These are phyloP conservation scores for Luffa acutangula DNA, from an alignment of 306 rosid genomes.

Conservation along the genomic window DNA sequence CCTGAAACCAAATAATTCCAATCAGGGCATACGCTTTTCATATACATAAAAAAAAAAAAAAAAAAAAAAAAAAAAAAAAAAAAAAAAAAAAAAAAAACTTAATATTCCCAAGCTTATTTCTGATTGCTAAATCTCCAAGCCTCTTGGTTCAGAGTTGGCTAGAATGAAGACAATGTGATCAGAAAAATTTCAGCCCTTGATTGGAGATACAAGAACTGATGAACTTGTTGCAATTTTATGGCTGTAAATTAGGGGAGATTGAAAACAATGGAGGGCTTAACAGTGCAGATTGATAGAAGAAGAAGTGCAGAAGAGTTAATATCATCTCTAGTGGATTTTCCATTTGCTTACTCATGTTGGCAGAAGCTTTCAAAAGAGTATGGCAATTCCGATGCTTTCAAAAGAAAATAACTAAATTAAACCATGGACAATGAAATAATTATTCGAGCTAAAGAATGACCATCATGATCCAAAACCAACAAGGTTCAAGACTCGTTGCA, in stretches of 20 bases:
- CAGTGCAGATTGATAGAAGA: not conserved
- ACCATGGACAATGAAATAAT: too few relatives aligned
- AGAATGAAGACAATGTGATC: not conserved
- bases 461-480: not conserved
- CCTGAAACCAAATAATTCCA: slow-evolving; percentile 9
- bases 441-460: not conserved
- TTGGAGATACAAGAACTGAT: not conserved
- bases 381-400: too few relatives aligned
- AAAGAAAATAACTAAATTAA: too few relatives aligned
- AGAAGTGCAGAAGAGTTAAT: not conserved
- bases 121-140: not conserved
- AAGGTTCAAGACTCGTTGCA: not conserved
- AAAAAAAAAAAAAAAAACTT: too few relatives aligned
- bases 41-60: too few relatives aligned
- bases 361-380: too few relatives aligned
- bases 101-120: not conserved
- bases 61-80: too few relatives aligned
- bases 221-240: not conserved
- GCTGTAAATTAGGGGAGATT: not conserved
- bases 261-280: not conserved
- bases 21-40: slow-evolving; percentile 5
- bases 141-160: not conserved
- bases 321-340: too few relatives aligned
- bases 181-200: not conserved
- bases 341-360: too few relatives aligned